phyloP scores from a whole-genome alignment of 2,329 filamentous ascomycete genomes.

The Monosporascus cannonballus region DNA sequence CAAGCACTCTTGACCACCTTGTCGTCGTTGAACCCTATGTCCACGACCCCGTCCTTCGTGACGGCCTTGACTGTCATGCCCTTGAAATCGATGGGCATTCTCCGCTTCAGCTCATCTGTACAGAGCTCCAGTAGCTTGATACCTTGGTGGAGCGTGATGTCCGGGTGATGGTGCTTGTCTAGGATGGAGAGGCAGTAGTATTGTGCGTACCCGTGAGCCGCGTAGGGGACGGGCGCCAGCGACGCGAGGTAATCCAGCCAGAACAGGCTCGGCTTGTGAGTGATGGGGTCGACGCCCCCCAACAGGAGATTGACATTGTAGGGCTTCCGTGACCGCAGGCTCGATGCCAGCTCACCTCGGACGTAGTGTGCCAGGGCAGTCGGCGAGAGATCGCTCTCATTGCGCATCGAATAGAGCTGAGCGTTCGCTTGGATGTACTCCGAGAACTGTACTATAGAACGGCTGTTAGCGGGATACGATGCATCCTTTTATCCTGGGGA shows the following conservation, averaged over 20 bases:
- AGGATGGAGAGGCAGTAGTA: slow-evolving; percentile 98
- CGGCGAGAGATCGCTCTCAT: slow-evolving; percentile 85
- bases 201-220: slow-evolving; percentile 97
- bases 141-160: slow-evolving; percentile 83
- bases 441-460: slow-evolving; percentile 82
- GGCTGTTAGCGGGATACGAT: slow-evolving; percentile 8
- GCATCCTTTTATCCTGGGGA: neutral
- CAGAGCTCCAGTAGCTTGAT: slow-evolving; percentile 92
- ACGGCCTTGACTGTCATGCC: slow-evolving; percentile 91
- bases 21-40: slow-evolving; percentile 81
- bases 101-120: slow-evolving; percentile 92
- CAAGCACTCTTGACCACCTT: slow-evolving; percentile 59
- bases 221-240: slow-evolving; percentile 83
- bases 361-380: slow-evolving; percentile 89
- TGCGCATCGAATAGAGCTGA: slow-evolving; percentile 97
- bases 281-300: slow-evolving; percentile 88
- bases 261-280: slow-evolving; percentile 84
- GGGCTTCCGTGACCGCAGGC: slow-evolving; percentile 83
- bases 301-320: slow-evolving; percentile 97
- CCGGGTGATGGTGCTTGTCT: slow-evolving; percentile 96
- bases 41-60: slow-evolving; percentile 85
- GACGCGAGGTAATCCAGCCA: slow-evolving; percentile 97
- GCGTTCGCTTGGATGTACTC: slow-evolving; percentile 99
- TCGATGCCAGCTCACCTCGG: slow-evolving; percentile 84
- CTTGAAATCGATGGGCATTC: slow-evolving; percentile 98